Base-by-base conservation (phyloP, 805 yeast species). In the Starmerella sp. region DNA sequence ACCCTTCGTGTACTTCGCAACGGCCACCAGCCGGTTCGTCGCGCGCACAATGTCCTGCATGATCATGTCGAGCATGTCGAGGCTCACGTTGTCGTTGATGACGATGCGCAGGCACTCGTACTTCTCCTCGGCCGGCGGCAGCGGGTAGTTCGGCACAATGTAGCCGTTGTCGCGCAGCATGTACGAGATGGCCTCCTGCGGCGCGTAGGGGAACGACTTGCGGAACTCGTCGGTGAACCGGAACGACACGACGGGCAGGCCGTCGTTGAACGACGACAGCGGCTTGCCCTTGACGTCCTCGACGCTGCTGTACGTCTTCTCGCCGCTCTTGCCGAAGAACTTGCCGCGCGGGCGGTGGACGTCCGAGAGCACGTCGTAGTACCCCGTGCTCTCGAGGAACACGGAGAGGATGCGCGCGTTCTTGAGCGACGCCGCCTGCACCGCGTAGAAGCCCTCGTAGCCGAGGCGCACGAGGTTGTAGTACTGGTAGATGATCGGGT, bases 161-260 rank as follows among this genome's bases (percentile, higher is more conserved):
- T 85, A 89, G 13, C 95, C 95, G 63, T 81, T 80, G 67, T 77
- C 79, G 67, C 96, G 79, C 63, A 89, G 73, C 67, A 88, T 66
- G 13, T 82, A 74, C 0, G 95, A 83, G 31, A 89, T 69, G 56
- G 86, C 75, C 15, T 83, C 75, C 69, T 90, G 96, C 9, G 95
- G 95, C 54, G 89, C 78, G 68, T 81, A 87, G 3, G 95, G 93
- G 67, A 81, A 86, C 43, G 75, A 66, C 44, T 76, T 65, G 43
- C 70, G 66, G 67, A 89, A 79, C 39, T 74, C 73, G 51, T 80
- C 73, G 2, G 86, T 77, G 62, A 89, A 78, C 66, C 80, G 80
- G 76, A 88, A 89, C 0, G 96, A 84, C 44, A 88, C 96, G 36
- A 89, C 93, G 3, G 97, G 97, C 57, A 89, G 76, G 2, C 96